Conservation (phyloP, 306 rosid species). For the Pyrus bretschneideri region DNA sequence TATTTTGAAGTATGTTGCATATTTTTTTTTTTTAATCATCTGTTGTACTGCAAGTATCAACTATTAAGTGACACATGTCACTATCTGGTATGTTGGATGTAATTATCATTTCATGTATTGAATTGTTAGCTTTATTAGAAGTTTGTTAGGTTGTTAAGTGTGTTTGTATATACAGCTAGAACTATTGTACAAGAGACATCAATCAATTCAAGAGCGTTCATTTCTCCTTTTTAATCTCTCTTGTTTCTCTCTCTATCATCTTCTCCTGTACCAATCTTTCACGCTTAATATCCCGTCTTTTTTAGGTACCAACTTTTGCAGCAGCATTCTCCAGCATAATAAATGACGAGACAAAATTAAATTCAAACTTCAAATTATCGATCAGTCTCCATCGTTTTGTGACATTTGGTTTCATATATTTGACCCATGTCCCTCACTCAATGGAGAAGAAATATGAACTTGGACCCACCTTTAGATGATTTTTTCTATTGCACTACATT, state of each 20-base stretch:
- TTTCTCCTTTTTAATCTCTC: no score
- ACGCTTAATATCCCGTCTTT: no score
- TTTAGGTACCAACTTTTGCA: background rate
- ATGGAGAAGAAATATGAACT: background rate
- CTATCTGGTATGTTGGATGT: no score
- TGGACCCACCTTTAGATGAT: background rate
- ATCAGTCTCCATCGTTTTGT: background rate
- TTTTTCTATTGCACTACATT: background rate
- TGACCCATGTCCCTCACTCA: constrained; percentile 9
- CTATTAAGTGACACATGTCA: no score
- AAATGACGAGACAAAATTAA: background rate
- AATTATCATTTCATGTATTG: no score
- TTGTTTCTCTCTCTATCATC: no score
- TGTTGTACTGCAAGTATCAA: background rate
- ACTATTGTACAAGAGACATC: no score
- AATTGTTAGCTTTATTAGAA: no score
- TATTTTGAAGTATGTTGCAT: background rate
- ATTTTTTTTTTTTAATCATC: background rate
- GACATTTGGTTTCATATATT: background rate
- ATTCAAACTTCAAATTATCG: background rate
- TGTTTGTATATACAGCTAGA: no score
- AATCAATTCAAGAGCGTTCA: no score
- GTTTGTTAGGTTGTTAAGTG: no score
- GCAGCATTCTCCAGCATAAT: background rate
- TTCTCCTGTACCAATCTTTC: no score